phyloP scores from a whole-genome alignment of 345 rosid species.

The Rhodamnia rubescens region DNA sequence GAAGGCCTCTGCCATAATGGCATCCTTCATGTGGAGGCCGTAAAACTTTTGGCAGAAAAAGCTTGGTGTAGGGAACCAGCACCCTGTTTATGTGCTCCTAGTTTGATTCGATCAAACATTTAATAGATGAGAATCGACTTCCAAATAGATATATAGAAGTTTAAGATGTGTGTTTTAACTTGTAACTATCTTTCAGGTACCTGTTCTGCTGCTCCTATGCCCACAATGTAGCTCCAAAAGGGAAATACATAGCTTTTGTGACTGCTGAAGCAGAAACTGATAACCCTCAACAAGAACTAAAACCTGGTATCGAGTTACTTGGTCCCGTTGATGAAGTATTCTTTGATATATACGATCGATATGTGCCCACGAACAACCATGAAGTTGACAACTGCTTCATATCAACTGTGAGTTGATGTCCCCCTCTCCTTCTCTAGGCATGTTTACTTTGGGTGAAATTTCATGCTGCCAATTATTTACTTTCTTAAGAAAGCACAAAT shows the following conservation, averaged over 20 bases:
- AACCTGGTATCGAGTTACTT: constrained; percentile 73
- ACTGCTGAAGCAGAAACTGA: constrained; percentile 90
- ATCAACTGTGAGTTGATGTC: constrained; percentile 43
- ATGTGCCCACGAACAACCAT: constrained; percentile 41
- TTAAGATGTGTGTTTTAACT: neutral
- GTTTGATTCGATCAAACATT: neutral
- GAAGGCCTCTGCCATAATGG: neutral
- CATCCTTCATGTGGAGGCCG: neutral
- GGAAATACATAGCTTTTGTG: constrained; percentile 86
- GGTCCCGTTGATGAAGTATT: constrained; percentile 76
- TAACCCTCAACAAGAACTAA: constrained; percentile 63
- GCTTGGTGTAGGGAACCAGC: neutral
- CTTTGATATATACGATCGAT: constrained; percentile 77
- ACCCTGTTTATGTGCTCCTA: neutral
- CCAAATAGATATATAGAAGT: neutral
- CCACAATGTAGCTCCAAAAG: constrained; percentile 89
- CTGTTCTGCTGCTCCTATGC: constrained; percentile 92
- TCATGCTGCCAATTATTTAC: neutral
- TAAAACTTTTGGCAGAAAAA: neutral
- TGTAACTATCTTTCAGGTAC: constrained; percentile 38
- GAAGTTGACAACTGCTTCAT: constrained; percentile 65
- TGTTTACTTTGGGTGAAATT: neutral
- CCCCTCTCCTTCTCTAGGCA: neutral
- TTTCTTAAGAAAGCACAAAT: neutral
- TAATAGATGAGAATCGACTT: neutral